phyloP scores from a whole-genome alignment of 805 yeast genomes.

The Pichia ethanolica region DNA sequence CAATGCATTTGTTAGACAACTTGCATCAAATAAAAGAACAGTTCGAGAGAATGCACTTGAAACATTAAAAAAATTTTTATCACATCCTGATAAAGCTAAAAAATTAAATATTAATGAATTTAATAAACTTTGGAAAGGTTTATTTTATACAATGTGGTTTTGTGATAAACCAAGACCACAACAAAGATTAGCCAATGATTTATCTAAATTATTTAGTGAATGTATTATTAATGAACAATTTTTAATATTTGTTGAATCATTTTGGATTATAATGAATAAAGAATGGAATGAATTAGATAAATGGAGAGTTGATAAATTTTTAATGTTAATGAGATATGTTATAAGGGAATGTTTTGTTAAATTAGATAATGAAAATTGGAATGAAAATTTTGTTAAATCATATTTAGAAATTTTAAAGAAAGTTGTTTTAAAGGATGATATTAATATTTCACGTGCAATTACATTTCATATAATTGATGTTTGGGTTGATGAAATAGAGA shows the following conservation, averaged over 20 bases:
- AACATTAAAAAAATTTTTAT: conserved; percentile 51
- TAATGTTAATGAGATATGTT: conserved; percentile 71
- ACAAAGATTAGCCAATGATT: conserved; percentile 66
- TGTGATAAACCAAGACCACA: conserved; percentile 91
- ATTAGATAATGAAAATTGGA: conserved; percentile 50
- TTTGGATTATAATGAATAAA: conserved; percentile 68
- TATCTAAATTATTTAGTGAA: conserved; percentile 49
- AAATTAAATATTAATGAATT: conserved; percentile 46
- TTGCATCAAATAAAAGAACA: conserved; percentile 76
- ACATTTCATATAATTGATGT: conserved; percentile 83
- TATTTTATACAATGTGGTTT: conserved; percentile 93
- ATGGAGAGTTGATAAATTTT: conserved; percentile 81
- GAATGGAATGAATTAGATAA: conserved; percentile 87
- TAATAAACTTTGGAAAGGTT: conserved; percentile 93
- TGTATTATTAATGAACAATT: conserved; percentile 37
- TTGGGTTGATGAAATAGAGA: conserved; percentile 75
- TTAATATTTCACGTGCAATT: conserved; percentile 61
- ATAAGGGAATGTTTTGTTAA: conserved; percentile 57
- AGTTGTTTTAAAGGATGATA: conserved; percentile 44
- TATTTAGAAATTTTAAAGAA: conserved; percentile 34
- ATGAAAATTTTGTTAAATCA: conserved; percentile 34
- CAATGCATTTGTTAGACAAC: conserved; percentile 61
- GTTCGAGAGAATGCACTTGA: conserved; percentile 70
- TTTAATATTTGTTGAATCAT: conserved; percentile 55
- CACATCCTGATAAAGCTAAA: conserved; percentile 34